phyloP scores from a whole-genome alignment of 2,329 filamentous ascomycete genomes.

The Phaeosphaeria sp. region DNA sequence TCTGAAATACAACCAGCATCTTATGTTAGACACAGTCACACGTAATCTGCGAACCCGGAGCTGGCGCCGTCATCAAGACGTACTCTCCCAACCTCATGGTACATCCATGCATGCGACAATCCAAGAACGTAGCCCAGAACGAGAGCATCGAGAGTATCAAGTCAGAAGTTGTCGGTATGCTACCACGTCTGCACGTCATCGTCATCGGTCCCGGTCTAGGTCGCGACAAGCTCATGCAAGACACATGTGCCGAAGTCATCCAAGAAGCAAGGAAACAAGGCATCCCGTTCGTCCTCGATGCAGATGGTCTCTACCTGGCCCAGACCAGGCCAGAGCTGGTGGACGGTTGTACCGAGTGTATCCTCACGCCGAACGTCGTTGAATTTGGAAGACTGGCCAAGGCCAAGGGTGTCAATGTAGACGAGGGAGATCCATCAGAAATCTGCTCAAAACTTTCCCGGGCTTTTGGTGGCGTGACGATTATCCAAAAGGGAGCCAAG shows the following conservation, averaged over 20 bases:
- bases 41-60: constrained; percentile 92
- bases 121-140: constrained; percentile 61
- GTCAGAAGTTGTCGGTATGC: constrained; percentile 74
- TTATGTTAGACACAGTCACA: constrained; percentile 67
- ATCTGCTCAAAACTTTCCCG: constrained; percentile 74
- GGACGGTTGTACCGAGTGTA: constrained; percentile 79
- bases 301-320: constrained; percentile 83
- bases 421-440: constrained; percentile 58
- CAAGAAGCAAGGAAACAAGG: constrained; percentile 73
- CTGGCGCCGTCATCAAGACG: constrained; percentile 86
- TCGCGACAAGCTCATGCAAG: constrained; percentile 87
- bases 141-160: constrained; percentile 70
- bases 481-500: constrained; percentile 84
- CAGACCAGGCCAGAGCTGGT: constrained; percentile 78
- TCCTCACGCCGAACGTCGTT: constrained; percentile 93
- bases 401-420: constrained; percentile 70
- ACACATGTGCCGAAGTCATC: constrained; percentile 80
- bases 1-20: constrained; percentile 10
- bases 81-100: constrained; percentile 99
- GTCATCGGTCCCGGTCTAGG: constrained; percentile 93
- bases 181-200: constrained; percentile 86
- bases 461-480: constrained; percentile 83
- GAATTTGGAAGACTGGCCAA: constrained; percentile 87
- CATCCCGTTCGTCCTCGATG: constrained; percentile 88
- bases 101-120: constrained; percentile 90